Percentiles rank a stretch among this genome's conserved stretches.
These are phyloP conservation scores for Halophytophthora polymorphica DNA, from an alignment of 352 stramenopile genomes.

Conservation along the genomic window DNA sequence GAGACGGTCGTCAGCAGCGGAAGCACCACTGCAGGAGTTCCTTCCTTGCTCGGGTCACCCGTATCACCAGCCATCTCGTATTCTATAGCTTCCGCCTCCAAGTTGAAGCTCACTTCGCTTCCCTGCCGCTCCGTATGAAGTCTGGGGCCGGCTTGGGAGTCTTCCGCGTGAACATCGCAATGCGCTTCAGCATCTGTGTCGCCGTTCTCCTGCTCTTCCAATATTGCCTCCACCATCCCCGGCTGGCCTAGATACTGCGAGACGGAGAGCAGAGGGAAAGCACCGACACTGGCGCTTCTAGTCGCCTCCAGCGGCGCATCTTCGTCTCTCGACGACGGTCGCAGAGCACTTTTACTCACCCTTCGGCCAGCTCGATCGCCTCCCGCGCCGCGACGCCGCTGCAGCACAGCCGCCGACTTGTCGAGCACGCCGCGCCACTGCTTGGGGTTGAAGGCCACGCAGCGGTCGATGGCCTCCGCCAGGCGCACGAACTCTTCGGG, in stretches of 20 bases:
- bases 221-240: slow-evolving; percentile 28
- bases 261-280: slow-evolving; percentile 21
- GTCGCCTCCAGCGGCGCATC: slow-evolving; percentile 3
- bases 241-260: slow-evolving; percentile 46
- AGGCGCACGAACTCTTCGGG: slow-evolving; percentile 44
- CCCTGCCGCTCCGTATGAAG: too few species aligned
- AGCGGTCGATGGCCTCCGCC: slow-evolving; percentile 39
- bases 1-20: slow-evolving; percentile 51
- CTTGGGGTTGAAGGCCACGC: slow-evolving; percentile 57
- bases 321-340: slow-evolving; percentile 34
- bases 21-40: slow-evolving; percentile 10
- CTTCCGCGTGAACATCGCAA: neutral
- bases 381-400: neutral
- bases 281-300: neutral
- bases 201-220: slow-evolving; percentile 16
- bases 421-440: slow-evolving; percentile 50
- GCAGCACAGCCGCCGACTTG: slow-evolving; percentile 28
- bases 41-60: neutral
- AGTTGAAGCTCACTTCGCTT: too few species aligned
- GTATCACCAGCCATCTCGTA: neutral
- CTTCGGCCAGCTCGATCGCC: neutral
- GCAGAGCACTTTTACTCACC: neutral
- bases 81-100: neutral
- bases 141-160: neutral
- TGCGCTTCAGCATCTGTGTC: too few species aligned